Base-by-base conservation (phyloP, 139 green algal genomes). In the Chlamydomonas sphaeroides region DNA sequence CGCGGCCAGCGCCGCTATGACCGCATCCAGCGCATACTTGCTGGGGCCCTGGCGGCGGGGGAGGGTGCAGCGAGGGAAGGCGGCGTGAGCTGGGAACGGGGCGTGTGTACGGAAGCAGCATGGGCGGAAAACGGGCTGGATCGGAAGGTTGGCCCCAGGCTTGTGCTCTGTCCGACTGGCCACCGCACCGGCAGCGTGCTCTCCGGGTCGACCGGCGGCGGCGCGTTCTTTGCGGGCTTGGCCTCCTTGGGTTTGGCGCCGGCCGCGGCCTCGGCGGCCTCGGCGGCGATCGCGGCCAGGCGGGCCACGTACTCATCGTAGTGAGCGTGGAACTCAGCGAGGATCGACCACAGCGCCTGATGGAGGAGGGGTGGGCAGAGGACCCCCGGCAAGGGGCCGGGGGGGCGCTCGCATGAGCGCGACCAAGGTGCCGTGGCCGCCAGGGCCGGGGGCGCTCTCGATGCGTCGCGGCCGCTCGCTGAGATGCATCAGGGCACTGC, bases 161-260 rank as follows among this genome's bases (percentile, higher is more conserved):
- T n/a, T n/a, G n/a, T n/a, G n/a, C n/a, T n/a, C n/a, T n/a, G n/a
- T n/a, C n/a, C n/a, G n/a, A n/a, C n/a, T n/a, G 53, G 59, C 28
- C 62, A 42, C 5, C 75, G n/a, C 77, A 84, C 77, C 63, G 77
- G 77, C 65, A 84, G 65, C 2, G 48, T 70, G 65, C 41, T 67
- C 49, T 84, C 77, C 48, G 77, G 77, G 65, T 84, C 77, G 62
- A 82, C 75, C 36, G 75, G 75, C 36, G 23, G 65, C 11, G 65
- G 49, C 39, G 65, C 45, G 25, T 32, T 18, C 65, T 84, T 84
- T 26, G 7, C 36, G 7, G 39, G 23, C 39, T 73, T 56, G 14
- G 23, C 67, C 20, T 1, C 39, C 26, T 73, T 35, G n/a, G n/a
- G n/a, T 5, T 56, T 25, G 26, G 39, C 21, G 30, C 35, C 57